Percentiles rank a stretch among this genome's conserved stretches.
phyloP scores from a whole-genome alignment of 2,329 filamentous ascomycete genomes.

The Sporothrix brunneoviolacea region DNA sequence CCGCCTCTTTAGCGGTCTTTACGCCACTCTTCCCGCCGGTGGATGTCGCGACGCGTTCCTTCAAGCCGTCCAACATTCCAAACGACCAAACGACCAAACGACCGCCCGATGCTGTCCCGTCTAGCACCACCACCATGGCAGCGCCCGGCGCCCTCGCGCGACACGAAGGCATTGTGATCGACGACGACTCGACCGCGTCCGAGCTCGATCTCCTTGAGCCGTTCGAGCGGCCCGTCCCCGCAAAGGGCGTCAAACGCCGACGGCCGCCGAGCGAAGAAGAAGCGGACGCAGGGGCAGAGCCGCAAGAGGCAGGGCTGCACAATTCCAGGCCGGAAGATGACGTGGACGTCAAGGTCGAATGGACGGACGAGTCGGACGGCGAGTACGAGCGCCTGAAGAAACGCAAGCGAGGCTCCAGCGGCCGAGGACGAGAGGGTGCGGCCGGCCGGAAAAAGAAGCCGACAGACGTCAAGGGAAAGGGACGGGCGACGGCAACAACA shows the following conservation, averaged over 20 bases:
- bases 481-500: background rate
- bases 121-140: slow-evolving; percentile 16
- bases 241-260: slow-evolving; percentile 10
- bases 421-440: background rate
- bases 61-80: no score
- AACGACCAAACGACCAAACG: no score
- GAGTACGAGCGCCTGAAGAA: slow-evolving; percentile 61
- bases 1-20: no score
- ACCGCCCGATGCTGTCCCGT: no score
- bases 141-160: background rate
- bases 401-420: slow-evolving; percentile 45
- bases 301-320: no score
- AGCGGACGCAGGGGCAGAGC: slow-evolving; percentile 12
- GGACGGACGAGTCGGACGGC: slow-evolving; percentile 54
- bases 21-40: no score
- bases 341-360: slow-evolving; percentile 30
- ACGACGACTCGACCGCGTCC: slow-evolving; percentile 12
- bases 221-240: background rate
- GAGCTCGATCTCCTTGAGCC: slow-evolving; percentile 6
- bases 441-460: slow-evolving; percentile 32
- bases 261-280: slow-evolving; percentile 28
- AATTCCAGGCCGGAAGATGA: no score
- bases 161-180: slow-evolving; percentile 8
- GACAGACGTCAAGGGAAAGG: slow-evolving; percentile 39
- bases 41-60: no score